A percentile compares a stretch with the other conserved stretches of the same genome.
phyloP scores from a whole-genome alignment of 1,284 basidiomycete species.

The Apiotrichum siamense region DNA sequence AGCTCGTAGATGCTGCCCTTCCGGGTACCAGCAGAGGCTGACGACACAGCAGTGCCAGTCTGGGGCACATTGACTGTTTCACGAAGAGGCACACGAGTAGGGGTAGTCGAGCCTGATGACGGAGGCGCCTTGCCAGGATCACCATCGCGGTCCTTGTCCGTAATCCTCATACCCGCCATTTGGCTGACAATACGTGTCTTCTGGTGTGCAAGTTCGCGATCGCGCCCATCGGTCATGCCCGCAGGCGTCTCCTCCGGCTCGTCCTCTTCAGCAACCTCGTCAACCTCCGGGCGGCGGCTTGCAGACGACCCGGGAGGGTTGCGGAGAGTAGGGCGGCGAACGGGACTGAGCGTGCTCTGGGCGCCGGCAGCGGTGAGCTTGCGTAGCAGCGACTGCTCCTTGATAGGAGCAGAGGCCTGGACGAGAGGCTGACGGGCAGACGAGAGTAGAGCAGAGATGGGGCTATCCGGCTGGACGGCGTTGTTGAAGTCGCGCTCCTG shows the following conservation, averaged over 20 bases:
- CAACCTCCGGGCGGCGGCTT: conserved; percentile 55
- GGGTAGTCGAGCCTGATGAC: background rate
- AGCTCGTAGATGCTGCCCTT: conserved; percentile 15
- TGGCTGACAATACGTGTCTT: conserved; percentile 83
- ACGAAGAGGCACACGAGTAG: background rate
- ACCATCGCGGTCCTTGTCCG: conserved; percentile 1
- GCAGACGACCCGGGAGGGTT: background rate
- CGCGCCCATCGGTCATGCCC: conserved; percentile 26
- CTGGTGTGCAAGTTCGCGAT: conserved; percentile 61
- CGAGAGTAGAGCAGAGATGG: conserved; percentile 80
- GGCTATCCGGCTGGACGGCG: conserved; percentile 89
- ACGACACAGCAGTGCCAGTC: background rate
- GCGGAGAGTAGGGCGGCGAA: conserved; percentile 31
- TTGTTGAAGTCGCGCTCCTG: conserved; percentile 94
- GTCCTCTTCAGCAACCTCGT: conserved; percentile 43
- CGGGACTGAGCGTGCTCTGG: conserved; percentile 39
- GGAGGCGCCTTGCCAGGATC: background rate
- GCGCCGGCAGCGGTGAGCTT: conserved; percentile 50
- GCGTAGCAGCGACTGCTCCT: conserved; percentile 56
- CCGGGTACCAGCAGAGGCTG: background rate
- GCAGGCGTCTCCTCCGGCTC: conserved; percentile 15
- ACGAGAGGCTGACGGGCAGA: conserved; percentile 83
- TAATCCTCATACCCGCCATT: conserved; percentile 56
- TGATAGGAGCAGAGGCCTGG: conserved; percentile 53
- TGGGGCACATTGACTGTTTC: conserved; percentile 4